Percentiles rank a stretch among this genome's conserved stretches.
Conservation (phyloP, 2,329 filamentous ascomycete species). For the Colletotrichum camelliae region DNA sequence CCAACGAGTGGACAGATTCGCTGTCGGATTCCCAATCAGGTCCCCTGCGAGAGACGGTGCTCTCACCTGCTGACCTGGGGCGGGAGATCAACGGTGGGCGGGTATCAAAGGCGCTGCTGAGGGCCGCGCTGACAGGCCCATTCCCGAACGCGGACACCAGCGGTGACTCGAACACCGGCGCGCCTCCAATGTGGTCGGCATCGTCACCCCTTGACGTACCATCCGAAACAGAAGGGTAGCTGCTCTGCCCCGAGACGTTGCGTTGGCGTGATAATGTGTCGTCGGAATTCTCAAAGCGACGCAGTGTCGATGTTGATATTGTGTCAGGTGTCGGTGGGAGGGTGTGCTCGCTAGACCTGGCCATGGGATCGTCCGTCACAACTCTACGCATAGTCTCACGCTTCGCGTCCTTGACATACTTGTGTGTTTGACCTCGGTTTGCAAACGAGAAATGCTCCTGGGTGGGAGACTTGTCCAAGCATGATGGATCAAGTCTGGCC, state of each 20-base stretch:
- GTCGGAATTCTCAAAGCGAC: constrained; percentile 54
- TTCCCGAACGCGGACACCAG: constrained; percentile 37
- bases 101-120: constrained; percentile 29
- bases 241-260: constrained; percentile 32
- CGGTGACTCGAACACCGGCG: constrained; percentile 28
- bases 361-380: constrained; percentile 49
- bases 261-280: constrained; percentile 48
- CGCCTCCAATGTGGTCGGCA: constrained; percentile 20
- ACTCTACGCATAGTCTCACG: constrained; percentile 53
- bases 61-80: constrained; percentile 53
- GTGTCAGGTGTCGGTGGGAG: constrained; percentile 66
- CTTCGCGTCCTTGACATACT: constrained; percentile 50
- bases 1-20: constrained; percentile 46
- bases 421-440: constrained; percentile 25
- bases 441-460: constrained; percentile 28
- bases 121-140: constrained; percentile 22
- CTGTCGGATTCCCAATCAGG: constrained; percentile 52
- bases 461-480: constrained; percentile 30
- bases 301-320: constrained; percentile 60
- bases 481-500: constrained; percentile 45
- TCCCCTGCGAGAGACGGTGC: constrained; percentile 44
- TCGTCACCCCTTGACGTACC: constrained; percentile 23
- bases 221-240: constrained; percentile 35
- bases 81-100: constrained; percentile 39
- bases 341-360: constrained; percentile 46